phyloP scores from a whole-genome alignment of 2,329 filamentous ascomycete genomes.

The Penicillium sp. region DNA sequence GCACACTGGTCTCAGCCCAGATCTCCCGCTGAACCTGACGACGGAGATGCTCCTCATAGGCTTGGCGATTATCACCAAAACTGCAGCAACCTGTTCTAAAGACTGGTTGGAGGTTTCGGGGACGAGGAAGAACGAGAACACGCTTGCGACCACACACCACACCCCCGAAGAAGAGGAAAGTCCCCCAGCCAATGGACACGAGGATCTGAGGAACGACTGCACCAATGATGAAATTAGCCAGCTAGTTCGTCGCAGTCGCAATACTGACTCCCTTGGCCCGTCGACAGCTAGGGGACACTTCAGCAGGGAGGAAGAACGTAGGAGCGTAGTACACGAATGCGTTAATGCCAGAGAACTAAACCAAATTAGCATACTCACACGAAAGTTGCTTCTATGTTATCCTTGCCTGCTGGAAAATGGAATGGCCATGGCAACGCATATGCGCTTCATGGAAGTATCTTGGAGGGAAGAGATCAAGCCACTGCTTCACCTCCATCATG shows the following conservation, averaged over 20 bases:
- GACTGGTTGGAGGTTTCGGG: conserved; percentile 4
- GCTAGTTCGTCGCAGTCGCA: background rate
- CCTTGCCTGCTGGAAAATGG: no score
- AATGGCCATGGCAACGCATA: no score
- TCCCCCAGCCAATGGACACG: conserved; percentile 51
- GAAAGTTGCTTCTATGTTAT: no score
- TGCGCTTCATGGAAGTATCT: no score
- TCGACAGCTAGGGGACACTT: no score
- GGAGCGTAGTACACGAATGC: no score
- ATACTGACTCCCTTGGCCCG: no score
- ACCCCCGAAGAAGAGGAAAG: conserved; percentile 58
- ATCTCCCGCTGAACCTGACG: conserved; percentile 7
- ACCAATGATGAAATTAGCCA: conserved; percentile 7
- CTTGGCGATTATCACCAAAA: conserved; percentile 5
- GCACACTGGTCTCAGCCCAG: conserved; percentile 3
- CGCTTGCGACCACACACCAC: conserved; percentile 47
- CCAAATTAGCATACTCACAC: no score
- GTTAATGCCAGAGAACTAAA: no score
- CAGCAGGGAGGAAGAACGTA: no score
- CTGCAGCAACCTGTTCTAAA: conserved; percentile 8
- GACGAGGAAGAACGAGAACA: conserved; percentile 10
- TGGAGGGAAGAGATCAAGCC: no score
- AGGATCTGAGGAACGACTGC: conserved; percentile 3
- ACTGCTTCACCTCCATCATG: no score
- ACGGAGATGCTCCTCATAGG: conserved; percentile 3